phyloP scores from a whole-genome alignment of 2,329 filamentous ascomycete species.

The Diaporthe eres region DNA sequence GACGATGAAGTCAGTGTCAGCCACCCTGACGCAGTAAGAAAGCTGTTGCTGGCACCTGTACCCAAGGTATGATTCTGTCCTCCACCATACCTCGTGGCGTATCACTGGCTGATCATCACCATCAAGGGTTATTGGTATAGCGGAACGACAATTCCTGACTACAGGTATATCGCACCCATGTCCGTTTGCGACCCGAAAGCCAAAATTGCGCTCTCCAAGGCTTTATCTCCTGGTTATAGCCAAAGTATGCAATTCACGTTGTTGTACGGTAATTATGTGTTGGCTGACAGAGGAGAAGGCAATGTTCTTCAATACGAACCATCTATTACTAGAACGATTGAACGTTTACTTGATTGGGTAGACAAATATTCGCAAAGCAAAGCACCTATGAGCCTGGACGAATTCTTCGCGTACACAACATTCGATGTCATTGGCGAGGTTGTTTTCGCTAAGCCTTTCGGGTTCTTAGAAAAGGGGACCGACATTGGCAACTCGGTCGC shows the following conservation, averaged over 20 bases:
- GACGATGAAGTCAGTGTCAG: slow-evolving; percentile 29
- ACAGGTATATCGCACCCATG: slow-evolving; percentile 57
- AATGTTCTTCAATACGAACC: slow-evolving; percentile 44
- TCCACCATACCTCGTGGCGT: not conserved
- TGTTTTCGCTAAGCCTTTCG: slow-evolving; percentile 49
- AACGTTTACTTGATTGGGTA: slow-evolving; percentile 43
- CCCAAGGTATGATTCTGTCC: not conserved
- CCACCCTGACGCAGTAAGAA: slow-evolving; percentile 20
- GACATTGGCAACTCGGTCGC: slow-evolving; percentile 47
- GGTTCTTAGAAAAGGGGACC: slow-evolving; percentile 47
- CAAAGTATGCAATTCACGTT: slow-evolving; percentile 47
- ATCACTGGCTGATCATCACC: not conserved
- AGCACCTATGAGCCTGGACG: slow-evolving; percentile 42
- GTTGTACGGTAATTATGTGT: not conserved
- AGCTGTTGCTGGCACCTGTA: slow-evolving; percentile 20
- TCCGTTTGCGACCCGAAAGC: slow-evolving; percentile 53
- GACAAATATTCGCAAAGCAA: slow-evolving; percentile 40
- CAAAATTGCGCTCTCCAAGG: slow-evolving; percentile 52
- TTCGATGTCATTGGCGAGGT: slow-evolving; percentile 53
- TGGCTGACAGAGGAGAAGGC: not conserved
- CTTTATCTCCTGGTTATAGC: slow-evolving; percentile 51
- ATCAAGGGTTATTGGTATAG: slow-evolving; percentile 21
- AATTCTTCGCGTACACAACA: slow-evolving; percentile 47
- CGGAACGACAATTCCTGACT: slow-evolving; percentile 39
- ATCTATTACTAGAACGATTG: slow-evolving; percentile 42